These are phyloP conservation scores for Globisporangium solare DNA, from an alignment of 352 stramenopile genomes.

Conservation along the genomic window DNA sequence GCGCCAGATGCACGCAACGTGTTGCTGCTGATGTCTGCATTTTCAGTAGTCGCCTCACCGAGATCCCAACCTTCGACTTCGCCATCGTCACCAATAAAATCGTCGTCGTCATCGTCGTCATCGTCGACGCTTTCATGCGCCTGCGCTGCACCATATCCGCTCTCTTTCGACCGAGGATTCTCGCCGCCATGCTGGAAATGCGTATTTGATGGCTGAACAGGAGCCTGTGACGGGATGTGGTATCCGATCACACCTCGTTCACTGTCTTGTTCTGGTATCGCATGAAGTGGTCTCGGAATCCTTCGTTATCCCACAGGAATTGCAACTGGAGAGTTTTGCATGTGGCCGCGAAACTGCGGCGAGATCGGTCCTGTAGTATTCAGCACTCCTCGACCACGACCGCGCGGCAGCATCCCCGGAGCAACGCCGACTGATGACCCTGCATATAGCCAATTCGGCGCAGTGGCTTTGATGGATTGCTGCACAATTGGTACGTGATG, in stretches of 20 bases:
- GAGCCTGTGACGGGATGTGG: not conserved
- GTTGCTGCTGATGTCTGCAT: not conserved
- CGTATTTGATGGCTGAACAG: too few species aligned
- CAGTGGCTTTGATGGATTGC: not conserved
- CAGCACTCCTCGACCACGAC: not conserved
- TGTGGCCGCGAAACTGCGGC: not conserved
- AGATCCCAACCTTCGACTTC: constrained; percentile 40
- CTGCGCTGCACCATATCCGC: not conserved
- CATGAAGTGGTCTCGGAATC: constrained; percentile 3
- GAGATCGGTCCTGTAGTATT: not conserved
- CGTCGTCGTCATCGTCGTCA: constrained; percentile 30
- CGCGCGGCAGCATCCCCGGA: not conserved
- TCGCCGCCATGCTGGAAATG: too few species aligned
- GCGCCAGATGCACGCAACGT: too few species aligned
- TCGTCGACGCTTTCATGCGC: constrained; percentile 13
- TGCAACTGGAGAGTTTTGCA: not conserved
- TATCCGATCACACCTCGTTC: not conserved
- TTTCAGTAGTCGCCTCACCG: constrained; percentile 8
- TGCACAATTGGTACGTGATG: not conserved
- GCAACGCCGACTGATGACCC: too few species aligned
- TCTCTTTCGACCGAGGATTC: not conserved
- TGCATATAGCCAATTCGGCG: too few species aligned
- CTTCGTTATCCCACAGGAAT: not conserved
- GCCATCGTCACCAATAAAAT: constrained; percentile 32
- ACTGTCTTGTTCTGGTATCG: not conserved